Evolutionary conservation across 352 stramenopile genomes (phyloP), one percentile per base, ranked within the genome.

Genomic region (Pythium brassicae): DNA sequence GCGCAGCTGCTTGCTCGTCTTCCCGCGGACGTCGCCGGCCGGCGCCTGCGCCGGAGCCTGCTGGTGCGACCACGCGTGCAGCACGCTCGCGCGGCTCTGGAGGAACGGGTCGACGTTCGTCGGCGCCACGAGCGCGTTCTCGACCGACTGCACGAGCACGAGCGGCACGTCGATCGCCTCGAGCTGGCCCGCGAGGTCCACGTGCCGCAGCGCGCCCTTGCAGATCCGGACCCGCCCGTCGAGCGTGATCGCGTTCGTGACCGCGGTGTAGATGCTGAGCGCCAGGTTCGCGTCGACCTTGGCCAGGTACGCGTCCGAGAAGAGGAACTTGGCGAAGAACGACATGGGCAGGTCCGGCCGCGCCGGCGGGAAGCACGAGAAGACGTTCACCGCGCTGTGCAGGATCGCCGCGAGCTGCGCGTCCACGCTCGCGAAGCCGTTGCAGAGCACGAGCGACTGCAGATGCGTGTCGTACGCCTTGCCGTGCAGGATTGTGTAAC

Each of bases 321-420:
- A 98, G n/a, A 97, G 72, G 55, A 96, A 97, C 32, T 95, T 89
- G 61, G 59, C 68, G 59, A 95, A 95, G 63, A 95, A 97, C 6
- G 83, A 83, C 34, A 97, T 76, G 1, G 90, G 85, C 19, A 97
- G 66, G 61, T 97, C 90, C 2, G 86, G 87, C 22, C 89, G 68
- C 9, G 74, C 66, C 8, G 74, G 63, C n/a, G 90, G 87, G 12
- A 96, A 76, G 48, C 78, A 94, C 27, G 78, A 62, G 37, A 97
- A 95, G 2, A 95, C 76, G 50, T 94, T 92, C 15, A 89, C 67
- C 12, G 84, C 72, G 64, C 76, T 88, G 59, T 96, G 85, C 11
- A 96, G 57, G 11, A 95, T 81, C 12, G 74, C 80, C 3, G 82
- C 81, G 12, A 95, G 66, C 42, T 94, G 81, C 8, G 75, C 61